phyloP scores from a whole-genome alignment of 768 basidiomycete genomes.

The Termitomyces sp. region DNA sequence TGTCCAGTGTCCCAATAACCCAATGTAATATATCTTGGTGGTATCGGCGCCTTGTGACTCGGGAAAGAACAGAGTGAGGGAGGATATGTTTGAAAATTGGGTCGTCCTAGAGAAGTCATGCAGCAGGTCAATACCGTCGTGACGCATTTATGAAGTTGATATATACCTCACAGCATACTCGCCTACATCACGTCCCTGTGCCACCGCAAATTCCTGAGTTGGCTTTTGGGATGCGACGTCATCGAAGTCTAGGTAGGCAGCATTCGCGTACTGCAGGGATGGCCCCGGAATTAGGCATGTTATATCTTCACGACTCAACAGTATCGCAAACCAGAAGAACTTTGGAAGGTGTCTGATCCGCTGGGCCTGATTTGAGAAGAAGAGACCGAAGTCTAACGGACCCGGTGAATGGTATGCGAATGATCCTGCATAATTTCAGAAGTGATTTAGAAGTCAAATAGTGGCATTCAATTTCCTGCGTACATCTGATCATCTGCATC shows the following conservation, averaged over 20 bases:
- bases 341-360: conserved; percentile 69
- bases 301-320: not conserved
- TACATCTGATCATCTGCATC: conserved; percentile 92
- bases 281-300: not conserved
- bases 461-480: conserved; percentile 11
- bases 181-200: conserved; percentile 69
- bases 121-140: not conserved
- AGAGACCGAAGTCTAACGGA: conserved; percentile 81
- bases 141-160: not conserved
- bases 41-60: conserved; percentile 75
- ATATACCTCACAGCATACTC: conserved; percentile 81
- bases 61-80: conserved; percentile 80
- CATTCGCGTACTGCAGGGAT: conserved; percentile 61
- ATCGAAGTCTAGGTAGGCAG: conserved; percentile 76
- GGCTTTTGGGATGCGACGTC: conserved; percentile 59
- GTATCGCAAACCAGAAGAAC: conserved; percentile 54
- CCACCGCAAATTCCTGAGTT: conserved; percentile 68
- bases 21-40: conserved; percentile 76
- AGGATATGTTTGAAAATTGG: conserved; percentile 81
- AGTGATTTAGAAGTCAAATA: not conserved
- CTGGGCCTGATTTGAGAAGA: conserved; percentile 80
- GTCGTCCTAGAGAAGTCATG: conserved; percentile 49
- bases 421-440: conserved; percentile 44
- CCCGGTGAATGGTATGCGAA: conserved; percentile 84
- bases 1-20: conserved; percentile 78